These are phyloP conservation scores for Penicillium salamii DNA, from an alignment of 495 filamentous ascomycete genomes.

Conservation along the genomic window DNA sequence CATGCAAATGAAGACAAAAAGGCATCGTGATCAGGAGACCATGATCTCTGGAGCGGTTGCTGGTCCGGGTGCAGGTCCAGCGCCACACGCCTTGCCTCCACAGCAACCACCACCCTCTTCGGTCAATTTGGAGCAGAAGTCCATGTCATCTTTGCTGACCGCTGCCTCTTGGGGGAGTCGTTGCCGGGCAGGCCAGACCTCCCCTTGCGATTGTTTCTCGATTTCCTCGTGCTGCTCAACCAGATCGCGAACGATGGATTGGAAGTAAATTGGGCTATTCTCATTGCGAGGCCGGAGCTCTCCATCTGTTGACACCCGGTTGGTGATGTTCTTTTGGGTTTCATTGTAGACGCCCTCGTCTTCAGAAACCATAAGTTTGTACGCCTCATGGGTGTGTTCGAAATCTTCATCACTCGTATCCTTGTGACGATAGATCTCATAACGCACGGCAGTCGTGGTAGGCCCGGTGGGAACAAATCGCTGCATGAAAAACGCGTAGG, in stretches of 20 bases:
- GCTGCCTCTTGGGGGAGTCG: slow-evolving; percentile 24
- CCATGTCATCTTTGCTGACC: slow-evolving; percentile 34
- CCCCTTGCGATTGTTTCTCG: slow-evolving; percentile 36
- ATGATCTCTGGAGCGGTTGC: slow-evolving; percentile 15
- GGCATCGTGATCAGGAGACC: slow-evolving; percentile 11
- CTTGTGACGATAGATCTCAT: slow-evolving; percentile 51
- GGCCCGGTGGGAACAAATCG: slow-evolving; percentile 42
- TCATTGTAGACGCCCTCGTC: slow-evolving; percentile 43
- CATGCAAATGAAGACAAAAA: not conserved
- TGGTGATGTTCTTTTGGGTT: slow-evolving; percentile 44
- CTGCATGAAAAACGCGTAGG: slow-evolving; percentile 48
- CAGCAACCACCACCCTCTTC: slow-evolving; percentile 19
- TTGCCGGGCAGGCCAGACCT: slow-evolving; percentile 52
- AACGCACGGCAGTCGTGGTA: slow-evolving; percentile 34
- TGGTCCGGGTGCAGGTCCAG: not conserved
- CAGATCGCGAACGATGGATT: slow-evolving; percentile 38
- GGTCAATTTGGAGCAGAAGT: slow-evolving; percentile 35
- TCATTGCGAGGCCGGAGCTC: slow-evolving; percentile 41
- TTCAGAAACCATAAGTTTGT: slow-evolving; percentile 45
- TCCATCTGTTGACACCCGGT: slow-evolving; percentile 43
- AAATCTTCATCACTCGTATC: slow-evolving; percentile 42
- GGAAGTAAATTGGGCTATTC: slow-evolving; percentile 48
- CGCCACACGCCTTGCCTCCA: slow-evolving; percentile 20
- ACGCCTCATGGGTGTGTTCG: slow-evolving; percentile 35
- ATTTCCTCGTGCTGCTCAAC: slow-evolving; percentile 35